Conservation (phyloP, 2,329 filamentous ascomycete genomes). For the Scorias spongiosa region DNA sequence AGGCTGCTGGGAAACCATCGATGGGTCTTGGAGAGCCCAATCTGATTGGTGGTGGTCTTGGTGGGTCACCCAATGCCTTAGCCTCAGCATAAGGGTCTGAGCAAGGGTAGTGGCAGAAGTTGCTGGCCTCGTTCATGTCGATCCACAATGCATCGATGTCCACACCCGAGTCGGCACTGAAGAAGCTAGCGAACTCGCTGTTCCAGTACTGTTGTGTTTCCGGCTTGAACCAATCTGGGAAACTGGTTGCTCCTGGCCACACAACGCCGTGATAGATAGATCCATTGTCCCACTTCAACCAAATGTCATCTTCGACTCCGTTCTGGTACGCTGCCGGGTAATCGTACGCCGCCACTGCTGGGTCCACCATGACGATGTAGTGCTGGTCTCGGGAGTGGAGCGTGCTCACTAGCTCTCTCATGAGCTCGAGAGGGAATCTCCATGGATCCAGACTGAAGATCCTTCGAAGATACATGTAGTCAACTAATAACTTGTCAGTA, state of each 20-base stretch:
- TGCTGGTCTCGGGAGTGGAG: constrained; percentile 29
- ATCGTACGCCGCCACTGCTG: constrained; percentile 33
- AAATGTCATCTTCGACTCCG: constrained; percentile 42
- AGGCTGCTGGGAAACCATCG: constrained; percentile 52
- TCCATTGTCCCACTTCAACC: constrained; percentile 40
- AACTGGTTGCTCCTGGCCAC: constrained; percentile 47
- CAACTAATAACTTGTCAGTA: constrained; percentile 7
- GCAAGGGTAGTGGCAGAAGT: constrained; percentile 34
- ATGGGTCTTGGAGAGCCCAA: constrained; percentile 44
- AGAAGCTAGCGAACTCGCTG: constrained; percentile 50
- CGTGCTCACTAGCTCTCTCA: constrained; percentile 46
- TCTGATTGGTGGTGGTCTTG: constrained; percentile 46
- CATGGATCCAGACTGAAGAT: constrained; percentile 52
- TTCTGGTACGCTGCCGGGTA: constrained; percentile 42
- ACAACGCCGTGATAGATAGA: constrained; percentile 48
- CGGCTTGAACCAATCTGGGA: constrained; percentile 55
- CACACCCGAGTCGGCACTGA: constrained; percentile 46
- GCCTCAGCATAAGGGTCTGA: constrained; percentile 23
- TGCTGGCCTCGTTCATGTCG: constrained; percentile 29
- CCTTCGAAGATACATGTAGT: constrained; percentile 29
- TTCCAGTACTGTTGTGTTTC: constrained; percentile 55
- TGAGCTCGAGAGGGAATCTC: constrained; percentile 44
- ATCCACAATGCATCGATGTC: constrained; percentile 61
- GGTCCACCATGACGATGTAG: constrained; percentile 56
- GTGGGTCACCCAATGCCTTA: constrained; percentile 36